Evolutionary conservation across 148 eudicot genomes (phyloP).

Genomic region (Fagopyrum esculentum): DNA sequence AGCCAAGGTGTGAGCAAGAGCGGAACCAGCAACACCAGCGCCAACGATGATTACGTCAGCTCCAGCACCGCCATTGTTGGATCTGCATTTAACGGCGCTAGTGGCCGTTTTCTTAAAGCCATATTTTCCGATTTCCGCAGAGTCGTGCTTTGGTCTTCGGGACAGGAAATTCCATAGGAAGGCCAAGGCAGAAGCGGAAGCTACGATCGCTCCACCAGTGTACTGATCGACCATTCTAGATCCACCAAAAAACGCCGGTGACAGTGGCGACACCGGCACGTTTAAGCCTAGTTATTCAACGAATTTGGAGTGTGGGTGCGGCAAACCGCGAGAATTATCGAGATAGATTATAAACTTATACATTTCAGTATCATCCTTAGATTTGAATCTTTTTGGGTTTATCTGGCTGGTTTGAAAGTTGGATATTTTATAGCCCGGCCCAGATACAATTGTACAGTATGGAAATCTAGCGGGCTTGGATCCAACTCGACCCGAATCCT

Average conservation of each 20-base stretch:
- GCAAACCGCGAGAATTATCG: background rate
- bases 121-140: background rate
- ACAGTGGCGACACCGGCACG: conserved; percentile 1
- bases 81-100: conserved; percentile 26
- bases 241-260: background rate
- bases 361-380: background rate
- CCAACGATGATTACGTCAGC: conserved; percentile 71
- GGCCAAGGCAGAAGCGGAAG: conserved; percentile 26
- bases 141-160: conserved; percentile 15
- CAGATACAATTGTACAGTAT: no score
- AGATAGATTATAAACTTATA: background rate
- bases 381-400: background rate
- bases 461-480: no score
- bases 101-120: background rate
- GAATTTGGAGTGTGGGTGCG: background rate
- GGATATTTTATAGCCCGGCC: no score
- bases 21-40: conserved; percentile 92
- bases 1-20: conserved; percentile 83
- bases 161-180: conserved; percentile 20
- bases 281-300: background rate
- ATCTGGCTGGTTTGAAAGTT: no score
- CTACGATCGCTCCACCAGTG: conserved; percentile 27
- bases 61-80: conserved; percentile 15
- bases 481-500: no score
- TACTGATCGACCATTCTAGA: conserved; percentile 31